Evolutionary conservation across 1,284 basidiomycete genomes (phyloP).

Genomic region (Boletus smithii): DNA sequence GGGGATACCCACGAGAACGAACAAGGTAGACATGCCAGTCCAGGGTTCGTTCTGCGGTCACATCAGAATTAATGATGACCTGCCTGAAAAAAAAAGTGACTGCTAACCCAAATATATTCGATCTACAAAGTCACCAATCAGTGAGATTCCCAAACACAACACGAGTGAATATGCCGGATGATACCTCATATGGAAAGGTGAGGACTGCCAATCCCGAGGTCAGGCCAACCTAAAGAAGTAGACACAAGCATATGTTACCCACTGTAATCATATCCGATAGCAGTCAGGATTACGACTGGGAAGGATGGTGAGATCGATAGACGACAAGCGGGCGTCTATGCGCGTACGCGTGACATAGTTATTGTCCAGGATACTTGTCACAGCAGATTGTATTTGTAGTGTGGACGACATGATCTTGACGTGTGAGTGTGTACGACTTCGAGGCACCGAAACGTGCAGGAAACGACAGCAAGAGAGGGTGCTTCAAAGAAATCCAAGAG

Average conservation of each 20-base stretch:
- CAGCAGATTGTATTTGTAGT: background rate
- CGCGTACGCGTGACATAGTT: constrained; percentile 3
- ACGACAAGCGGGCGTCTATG: background rate
- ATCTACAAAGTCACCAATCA: background rate
- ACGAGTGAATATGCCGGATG: background rate
- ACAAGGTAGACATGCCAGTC: constrained; percentile 5
- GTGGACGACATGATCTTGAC: background rate
- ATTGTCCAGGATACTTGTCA: background rate
- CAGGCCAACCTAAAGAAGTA: background rate
- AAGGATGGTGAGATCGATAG: background rate
- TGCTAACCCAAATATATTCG: constrained; percentile 10
- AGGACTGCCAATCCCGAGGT: constrained; percentile 1
- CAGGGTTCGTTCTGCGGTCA: constrained; percentile 5
- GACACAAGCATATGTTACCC: background rate
- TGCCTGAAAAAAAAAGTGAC: background rate
- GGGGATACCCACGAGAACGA: constrained; percentile 1
- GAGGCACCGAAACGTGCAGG: no score
- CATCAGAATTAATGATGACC: background rate
- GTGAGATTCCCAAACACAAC: background rate
- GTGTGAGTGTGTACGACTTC: no score
- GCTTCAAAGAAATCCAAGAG: no score
- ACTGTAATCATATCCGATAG: no score
- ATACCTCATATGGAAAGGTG: constrained; percentile 7
- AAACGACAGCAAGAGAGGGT: no score
- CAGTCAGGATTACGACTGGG: constrained; percentile 7